phyloP scores from a whole-genome alignment of 2,329 filamentous ascomycete genomes.

The Trichothecium roseum region DNA sequence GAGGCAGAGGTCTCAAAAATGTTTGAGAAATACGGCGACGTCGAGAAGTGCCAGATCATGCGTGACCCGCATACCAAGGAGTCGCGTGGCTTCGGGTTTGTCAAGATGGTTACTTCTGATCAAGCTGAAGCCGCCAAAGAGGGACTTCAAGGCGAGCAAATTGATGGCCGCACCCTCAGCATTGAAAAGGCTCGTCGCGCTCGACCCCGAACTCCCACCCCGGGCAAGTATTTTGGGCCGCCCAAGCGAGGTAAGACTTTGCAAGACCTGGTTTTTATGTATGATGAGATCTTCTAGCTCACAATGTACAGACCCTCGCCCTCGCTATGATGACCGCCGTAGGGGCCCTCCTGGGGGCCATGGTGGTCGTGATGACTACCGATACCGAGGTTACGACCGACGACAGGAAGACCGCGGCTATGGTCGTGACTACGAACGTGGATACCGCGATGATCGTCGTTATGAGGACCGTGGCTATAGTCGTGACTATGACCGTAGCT shows the following conservation, averaged over 20 bases:
- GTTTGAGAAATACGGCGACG: constrained; percentile 97
- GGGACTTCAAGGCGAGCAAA: constrained; percentile 85
- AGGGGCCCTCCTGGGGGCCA: constrained; percentile 41
- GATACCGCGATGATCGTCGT: constrained; percentile 35
- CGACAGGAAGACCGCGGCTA: constrained; percentile 14
- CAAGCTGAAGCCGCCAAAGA: constrained; percentile 96
- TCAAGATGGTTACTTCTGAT: constrained; percentile 95
- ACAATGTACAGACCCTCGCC: constrained; percentile 23
- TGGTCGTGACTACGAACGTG: constrained; percentile 37
- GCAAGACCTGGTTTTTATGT: too few species aligned
- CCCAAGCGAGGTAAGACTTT: constrained; percentile 78
- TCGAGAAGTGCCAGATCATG: constrained; percentile 99
- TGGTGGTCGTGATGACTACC: constrained; percentile 46
- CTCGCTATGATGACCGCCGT: constrained; percentile 50
- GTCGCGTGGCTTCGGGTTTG: constrained; percentile 96
- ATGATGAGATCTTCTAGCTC: constrained; percentile 9
- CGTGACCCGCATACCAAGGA: constrained; percentile 96
- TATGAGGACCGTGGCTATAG: constrained; percentile 40
- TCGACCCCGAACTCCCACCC: constrained; percentile 88
- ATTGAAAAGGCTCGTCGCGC: constrained; percentile 98
- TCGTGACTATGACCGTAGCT: constrained; percentile 43
- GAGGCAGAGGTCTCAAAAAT: constrained; percentile 88
- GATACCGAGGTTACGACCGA: constrained; percentile 35
- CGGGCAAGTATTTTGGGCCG: constrained; percentile 97
- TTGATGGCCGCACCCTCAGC: constrained; percentile 91